phyloP scores from a whole-genome alignment of 2,329 filamentous ascomycete species.

The Venturia pyrina region DNA sequence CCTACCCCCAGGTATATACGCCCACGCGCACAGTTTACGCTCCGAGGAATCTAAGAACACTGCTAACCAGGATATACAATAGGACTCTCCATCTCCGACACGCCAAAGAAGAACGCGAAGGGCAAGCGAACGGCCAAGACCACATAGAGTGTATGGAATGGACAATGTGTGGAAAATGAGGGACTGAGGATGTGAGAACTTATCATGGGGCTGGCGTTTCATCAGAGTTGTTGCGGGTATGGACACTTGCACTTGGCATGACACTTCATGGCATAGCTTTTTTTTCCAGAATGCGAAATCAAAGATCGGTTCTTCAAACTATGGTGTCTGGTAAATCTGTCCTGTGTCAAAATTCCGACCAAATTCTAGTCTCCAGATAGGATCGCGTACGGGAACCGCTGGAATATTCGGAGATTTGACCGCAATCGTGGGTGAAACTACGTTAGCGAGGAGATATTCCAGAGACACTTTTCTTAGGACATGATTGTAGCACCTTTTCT shows the following conservation, averaged over 20 bases:
- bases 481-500: no score
- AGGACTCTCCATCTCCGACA: constrained; percentile 51
- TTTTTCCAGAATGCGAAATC: not conserved
- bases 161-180: not conserved
- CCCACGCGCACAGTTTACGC: not conserved
- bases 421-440: no score
- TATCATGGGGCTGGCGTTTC: constrained; percentile 3
- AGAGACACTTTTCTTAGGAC: no score
- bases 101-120: constrained; percentile 53
- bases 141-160: not conserved
- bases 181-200: not conserved
- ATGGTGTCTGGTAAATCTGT: not conserved
- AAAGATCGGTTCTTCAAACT: not conserved
- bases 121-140: constrained; percentile 32
- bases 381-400: no score
- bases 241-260: not conserved
- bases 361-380: no score
- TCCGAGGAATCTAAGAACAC: not conserved
- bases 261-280: not conserved
- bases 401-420: no score
- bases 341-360: not conserved
- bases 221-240: not conserved
- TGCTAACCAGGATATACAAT: constrained; percentile 16
- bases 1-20: constrained; percentile 79
- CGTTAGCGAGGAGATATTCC: no score